Evolutionary conservation across 2,329 filamentous ascomycete genomes (phyloP), one percentile per base, ranked within the genome.

Genomic region (Thielaviopsis populi): DNA sequence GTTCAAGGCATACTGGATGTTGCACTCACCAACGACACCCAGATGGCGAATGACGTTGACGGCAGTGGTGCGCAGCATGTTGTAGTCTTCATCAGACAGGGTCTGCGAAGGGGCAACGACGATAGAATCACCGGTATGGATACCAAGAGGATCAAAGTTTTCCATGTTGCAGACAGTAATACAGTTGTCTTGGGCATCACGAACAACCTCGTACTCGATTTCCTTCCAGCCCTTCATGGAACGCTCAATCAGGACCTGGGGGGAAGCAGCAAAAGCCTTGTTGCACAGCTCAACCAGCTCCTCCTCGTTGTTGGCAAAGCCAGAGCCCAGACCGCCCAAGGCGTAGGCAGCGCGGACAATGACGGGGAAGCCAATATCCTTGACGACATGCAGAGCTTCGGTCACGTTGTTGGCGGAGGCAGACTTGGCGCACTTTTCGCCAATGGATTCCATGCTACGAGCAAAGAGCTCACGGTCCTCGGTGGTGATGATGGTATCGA

Each of bases 181-280:
- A 74, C 94, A 99, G 81, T 97, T 97, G 78, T 99, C 91, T 70
- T 90, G 85, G 65, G 86, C 88, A 78, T 97, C 94, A 71, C 94
- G 87, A 48, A 99, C 94, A 67, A 97, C 94, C 75, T 99, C 94
- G 72, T 97, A 99, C 75, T 99, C 94, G 68, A 97, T 95, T 76
- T 99, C 94, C 76, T 99, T 99, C 94, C 94, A 99, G 66, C 94
- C 94, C 79, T 97, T 97, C 92, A 99, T 97, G 78, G 90, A 95
- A 74, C 89, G 86, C 78, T 99, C 94, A 70, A 99, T 95, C 63
- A 99, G 82, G 7, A 99, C 89, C 73, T 99, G 94, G 8, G 94
- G 94, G 72, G 90, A 96, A 69, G 89, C 91, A 33, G 94, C 91
- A 69, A 99, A 91, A 6, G 94, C 92, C 76, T 95, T 96, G 74